These are phyloP conservation scores for Fusarium sp. DNA, from an alignment of 2,329 filamentous ascomycete species.

Conservation along the genomic window DNA sequence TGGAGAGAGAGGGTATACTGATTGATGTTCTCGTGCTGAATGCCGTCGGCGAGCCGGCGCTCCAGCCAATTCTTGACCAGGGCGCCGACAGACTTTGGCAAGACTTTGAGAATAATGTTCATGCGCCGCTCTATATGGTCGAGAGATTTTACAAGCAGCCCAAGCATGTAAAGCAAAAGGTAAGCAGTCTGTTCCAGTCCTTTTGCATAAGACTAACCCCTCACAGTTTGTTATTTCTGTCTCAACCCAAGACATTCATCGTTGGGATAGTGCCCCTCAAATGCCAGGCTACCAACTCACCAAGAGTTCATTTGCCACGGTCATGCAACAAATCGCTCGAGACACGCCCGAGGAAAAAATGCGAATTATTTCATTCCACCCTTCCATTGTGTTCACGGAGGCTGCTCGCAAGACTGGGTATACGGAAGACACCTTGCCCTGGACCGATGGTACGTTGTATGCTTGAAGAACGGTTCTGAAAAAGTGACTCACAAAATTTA, in stretches of 20 bases:
- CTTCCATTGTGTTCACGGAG: constrained; percentile 54
- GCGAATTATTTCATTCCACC: constrained; percentile 57
- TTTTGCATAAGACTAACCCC: rapidly evolving
- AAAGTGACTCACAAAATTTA: constrained; percentile 11
- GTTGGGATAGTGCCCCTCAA: constrained; percentile 35
- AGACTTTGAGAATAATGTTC: constrained; percentile 41
- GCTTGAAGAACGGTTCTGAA: no score
- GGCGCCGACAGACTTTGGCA: constrained; percentile 39
- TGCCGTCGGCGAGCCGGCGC: constrained; percentile 16
- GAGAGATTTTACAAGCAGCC: constrained; percentile 42
- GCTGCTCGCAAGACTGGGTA: constrained; percentile 40
- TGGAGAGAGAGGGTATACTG: neutral
- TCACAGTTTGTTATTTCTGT: constrained; percentile 29
- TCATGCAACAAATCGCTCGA: constrained; percentile 53
- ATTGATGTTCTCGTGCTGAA: constrained; percentile 36
- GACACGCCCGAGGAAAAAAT: constrained; percentile 49
- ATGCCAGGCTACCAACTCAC: constrained; percentile 52
- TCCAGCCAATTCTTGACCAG: constrained; percentile 34
- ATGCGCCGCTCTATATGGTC: constrained; percentile 26
- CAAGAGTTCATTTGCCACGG: constrained; percentile 52
- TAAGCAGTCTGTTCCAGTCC: rapidly evolving
- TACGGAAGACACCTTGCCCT: constrained; percentile 38
- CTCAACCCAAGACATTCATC: constrained; percentile 45
- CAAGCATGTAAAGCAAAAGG: constrained; percentile 21
- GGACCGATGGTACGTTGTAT: constrained; percentile 29